Conservation (phyloP, 2,329 filamentous ascomycete species). For the Onygenales sp. region DNA sequence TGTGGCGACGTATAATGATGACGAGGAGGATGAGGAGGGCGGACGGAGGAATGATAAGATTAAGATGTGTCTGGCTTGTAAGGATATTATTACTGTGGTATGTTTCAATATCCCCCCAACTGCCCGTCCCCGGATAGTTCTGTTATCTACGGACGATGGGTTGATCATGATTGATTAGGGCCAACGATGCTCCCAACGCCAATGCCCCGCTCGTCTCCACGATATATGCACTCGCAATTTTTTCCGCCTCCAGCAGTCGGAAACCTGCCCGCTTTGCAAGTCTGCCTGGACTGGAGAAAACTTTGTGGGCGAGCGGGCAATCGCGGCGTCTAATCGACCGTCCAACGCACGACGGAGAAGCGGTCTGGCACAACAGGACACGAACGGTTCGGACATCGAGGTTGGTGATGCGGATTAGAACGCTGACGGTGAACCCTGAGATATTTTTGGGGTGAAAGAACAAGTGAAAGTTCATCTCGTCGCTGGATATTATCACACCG, state of each 20-base stretch:
- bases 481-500: too few relatives aligned
- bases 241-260: constrained; percentile 56
- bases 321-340: constrained; percentile 17
- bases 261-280: constrained; percentile 54
- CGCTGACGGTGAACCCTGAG: not conserved
- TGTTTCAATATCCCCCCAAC: constrained; percentile 12
- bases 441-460: not conserved
- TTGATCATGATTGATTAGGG: constrained; percentile 37
- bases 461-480: too few relatives aligned
- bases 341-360: not conserved
- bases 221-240: constrained; percentile 65
- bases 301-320: constrained; percentile 45
- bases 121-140: constrained; percentile 3
- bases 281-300: constrained; percentile 41
- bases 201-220: constrained; percentile 65
- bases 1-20: constrained; percentile 80
- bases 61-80: constrained; percentile 80
- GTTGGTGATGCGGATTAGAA: not conserved
- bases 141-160: not conserved
- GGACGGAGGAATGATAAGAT: constrained; percentile 55
- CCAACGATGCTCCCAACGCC: constrained; percentile 60
- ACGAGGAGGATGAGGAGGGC: constrained; percentile 46
- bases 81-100: constrained; percentile 72
- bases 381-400: not conserved
- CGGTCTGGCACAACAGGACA: not conserved